Evolutionary conservation across 257 asterid species (phyloP).

Genomic region (Primulina tabacum): DNA sequence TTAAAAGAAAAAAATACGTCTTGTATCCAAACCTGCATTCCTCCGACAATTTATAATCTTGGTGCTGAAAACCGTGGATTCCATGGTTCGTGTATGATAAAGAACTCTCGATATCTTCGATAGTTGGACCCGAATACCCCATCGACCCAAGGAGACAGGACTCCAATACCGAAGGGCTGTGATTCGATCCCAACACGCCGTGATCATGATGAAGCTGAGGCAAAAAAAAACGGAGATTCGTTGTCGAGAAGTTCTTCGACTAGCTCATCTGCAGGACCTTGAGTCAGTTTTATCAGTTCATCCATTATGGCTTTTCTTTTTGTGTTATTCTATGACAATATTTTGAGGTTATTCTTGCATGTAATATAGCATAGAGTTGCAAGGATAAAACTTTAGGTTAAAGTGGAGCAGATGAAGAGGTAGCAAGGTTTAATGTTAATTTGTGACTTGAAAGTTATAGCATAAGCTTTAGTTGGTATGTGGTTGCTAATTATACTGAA

Average conservation of each 20-base stretch:
- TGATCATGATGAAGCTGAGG: constrained; percentile 24
- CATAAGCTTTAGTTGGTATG: no score
- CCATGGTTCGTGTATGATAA: constrained; percentile 29
- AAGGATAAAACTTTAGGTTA: no score
- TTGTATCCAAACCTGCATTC: constrained; percentile 39
- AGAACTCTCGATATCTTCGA: constrained; percentile 33
- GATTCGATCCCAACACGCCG: constrained; percentile 17
- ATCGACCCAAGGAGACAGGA: constrained; percentile 18
- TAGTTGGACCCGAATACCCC: constrained; percentile 29
- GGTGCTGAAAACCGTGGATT: constrained; percentile 22
- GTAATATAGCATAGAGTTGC: no score
- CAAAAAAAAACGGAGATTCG: constrained; percentile 44
- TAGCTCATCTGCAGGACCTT: constrained; percentile 41
- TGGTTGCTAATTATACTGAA: no score
- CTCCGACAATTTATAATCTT: constrained; percentile 18
- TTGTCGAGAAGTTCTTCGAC: constrained; percentile 51
- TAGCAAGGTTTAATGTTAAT: no score
- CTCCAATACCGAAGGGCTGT: constrained; percentile 6
- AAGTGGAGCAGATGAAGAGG: no score
- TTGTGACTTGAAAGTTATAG: no score
- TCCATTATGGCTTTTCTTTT: constrained; percentile 34
- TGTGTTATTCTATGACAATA: no score
- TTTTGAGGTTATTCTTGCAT: no score
- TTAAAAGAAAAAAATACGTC: not conserved
- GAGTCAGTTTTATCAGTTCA: constrained; percentile 31